phyloP scores from a whole-genome alignment of 345 rosid species.

The Eucalyptus dawsonii region DNA sequence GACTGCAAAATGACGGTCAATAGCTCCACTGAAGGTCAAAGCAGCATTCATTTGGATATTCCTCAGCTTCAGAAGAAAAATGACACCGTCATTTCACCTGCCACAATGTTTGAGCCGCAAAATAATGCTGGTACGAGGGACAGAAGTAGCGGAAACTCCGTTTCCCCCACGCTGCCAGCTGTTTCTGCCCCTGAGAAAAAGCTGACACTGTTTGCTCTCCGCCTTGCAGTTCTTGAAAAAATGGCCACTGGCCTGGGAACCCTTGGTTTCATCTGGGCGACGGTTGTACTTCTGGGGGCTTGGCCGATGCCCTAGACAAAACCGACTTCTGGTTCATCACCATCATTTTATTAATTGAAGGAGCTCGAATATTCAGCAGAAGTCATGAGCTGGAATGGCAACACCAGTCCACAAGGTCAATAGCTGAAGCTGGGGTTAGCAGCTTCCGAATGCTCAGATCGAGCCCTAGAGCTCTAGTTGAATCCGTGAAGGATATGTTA shows the following conservation, averaged over 20 bases:
- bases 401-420: no score
- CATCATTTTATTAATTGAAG: neutral
- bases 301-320: neutral
- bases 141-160: neutral
- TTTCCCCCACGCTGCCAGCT: neutral
- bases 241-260: neutral
- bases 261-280: neutral
- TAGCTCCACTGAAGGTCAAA: slow-evolving; percentile 72
- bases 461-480: no score
- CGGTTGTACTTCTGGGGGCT: neutral
- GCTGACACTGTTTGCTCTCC: neutral
- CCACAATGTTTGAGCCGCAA: neutral
- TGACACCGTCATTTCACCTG: neutral
- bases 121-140: neutral
- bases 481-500: no score
- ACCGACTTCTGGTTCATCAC: neutral
- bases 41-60: slow-evolving; percentile 26
- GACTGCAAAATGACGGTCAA: slow-evolving; percentile 11
- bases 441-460: no score
- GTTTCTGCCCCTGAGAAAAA: neutral
- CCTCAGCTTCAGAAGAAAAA: neutral
- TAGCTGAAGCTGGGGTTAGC: no score
- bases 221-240: neutral
- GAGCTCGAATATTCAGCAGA: neutral
- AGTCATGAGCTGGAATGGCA: neutral